phyloP scores from a whole-genome alignment of 768 basidiomycete genomes.

The Sarcodon aspratus region DNA sequence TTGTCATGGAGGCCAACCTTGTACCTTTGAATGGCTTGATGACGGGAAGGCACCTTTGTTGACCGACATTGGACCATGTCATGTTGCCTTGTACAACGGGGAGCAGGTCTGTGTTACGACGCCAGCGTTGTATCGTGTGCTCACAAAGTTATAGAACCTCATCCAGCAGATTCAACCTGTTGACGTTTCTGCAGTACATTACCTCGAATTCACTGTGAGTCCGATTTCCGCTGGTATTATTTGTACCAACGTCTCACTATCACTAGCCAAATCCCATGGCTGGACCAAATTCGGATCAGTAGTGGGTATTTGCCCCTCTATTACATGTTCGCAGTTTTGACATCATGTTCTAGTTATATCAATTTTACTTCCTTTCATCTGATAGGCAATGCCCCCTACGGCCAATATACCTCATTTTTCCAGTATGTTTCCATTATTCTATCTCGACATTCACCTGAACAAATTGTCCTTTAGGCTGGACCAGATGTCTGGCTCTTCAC shows the following conservation, averaged over 20 bases:
- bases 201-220: constrained; percentile 31
- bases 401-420: constrained; percentile 40
- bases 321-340: not conserved
- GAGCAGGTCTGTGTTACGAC: constrained; percentile 28
- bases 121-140: not conserved
- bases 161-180: constrained; percentile 39
- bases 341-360: constrained; percentile 38
- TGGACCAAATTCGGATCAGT: constrained; percentile 44
- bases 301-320: constrained; percentile 29
- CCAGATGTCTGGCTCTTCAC: constrained; percentile 50
- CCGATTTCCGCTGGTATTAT: not conserved
- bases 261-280: constrained; percentile 41
- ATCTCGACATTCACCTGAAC: not conserved
- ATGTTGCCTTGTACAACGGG: constrained; percentile 49
- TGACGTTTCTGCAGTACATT: constrained; percentile 16
- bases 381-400: constrained; percentile 10
- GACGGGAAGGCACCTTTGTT: constrained; percentile 42
- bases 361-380: constrained; percentile 35
- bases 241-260: not conserved
- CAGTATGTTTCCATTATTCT: constrained; percentile 23
- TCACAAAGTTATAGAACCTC: constrained; percentile 28
- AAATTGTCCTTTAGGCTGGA: constrained; percentile 27
- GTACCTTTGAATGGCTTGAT: constrained; percentile 52
- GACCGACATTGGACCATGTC: constrained; percentile 36
- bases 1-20: constrained; percentile 44